Evolutionary conservation across 75 land plant species (phyloP).

Genomic region (Picea sitchensis): DNA sequence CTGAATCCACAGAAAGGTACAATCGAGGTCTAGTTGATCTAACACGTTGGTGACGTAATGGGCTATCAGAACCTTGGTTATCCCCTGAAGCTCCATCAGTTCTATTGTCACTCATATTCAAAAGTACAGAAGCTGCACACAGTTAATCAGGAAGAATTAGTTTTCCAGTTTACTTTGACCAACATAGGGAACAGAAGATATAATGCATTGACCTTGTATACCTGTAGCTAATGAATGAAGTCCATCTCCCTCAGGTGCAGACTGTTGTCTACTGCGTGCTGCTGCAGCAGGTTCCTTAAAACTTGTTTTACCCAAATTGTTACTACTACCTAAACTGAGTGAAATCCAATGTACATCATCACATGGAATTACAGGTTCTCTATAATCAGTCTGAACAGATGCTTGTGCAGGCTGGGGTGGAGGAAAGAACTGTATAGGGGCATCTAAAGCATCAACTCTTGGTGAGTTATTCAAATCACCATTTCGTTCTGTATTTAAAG

Average conservation of each 20-base stretch:
- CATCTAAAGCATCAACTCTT: slow-evolving; percentile 54
- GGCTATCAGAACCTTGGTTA: slow-evolving; percentile 43
- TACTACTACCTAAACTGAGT: slow-evolving; percentile 67
- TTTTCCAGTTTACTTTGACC: background rate
- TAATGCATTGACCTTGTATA: background rate
- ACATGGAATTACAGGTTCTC: slow-evolving; percentile 32
- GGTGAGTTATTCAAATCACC: slow-evolving; percentile 52
- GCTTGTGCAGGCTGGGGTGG: slow-evolving; percentile 64
- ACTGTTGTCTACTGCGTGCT: slow-evolving; percentile 23
- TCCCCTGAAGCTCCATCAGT: slow-evolving; percentile 23
- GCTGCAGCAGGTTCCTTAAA: slow-evolving; percentile 24
- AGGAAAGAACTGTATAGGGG: slow-evolving; percentile 75
- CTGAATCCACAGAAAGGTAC: slow-evolving; percentile 53
- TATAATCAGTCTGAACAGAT: slow-evolving; percentile 32
- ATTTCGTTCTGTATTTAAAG: slow-evolving; percentile 29
- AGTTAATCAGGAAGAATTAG: slow-evolving; percentile 13
- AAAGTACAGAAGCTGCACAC: slow-evolving; percentile 56
- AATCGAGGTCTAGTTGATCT: slow-evolving; percentile 50
- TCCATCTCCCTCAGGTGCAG: slow-evolving; percentile 27
- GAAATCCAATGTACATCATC: slow-evolving; percentile 78
- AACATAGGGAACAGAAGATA: background rate
- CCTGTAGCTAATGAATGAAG: slow-evolving; percentile 50
- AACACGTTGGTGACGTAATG: slow-evolving; percentile 53
- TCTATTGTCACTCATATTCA: slow-evolving; percentile 52
- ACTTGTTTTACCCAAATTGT: slow-evolving; percentile 26